Evolutionary conservation across 257 asterid genomes (phyloP), one percentile per base, ranked within the genome.

Genomic region (Mitragyna speciosa): DNA sequence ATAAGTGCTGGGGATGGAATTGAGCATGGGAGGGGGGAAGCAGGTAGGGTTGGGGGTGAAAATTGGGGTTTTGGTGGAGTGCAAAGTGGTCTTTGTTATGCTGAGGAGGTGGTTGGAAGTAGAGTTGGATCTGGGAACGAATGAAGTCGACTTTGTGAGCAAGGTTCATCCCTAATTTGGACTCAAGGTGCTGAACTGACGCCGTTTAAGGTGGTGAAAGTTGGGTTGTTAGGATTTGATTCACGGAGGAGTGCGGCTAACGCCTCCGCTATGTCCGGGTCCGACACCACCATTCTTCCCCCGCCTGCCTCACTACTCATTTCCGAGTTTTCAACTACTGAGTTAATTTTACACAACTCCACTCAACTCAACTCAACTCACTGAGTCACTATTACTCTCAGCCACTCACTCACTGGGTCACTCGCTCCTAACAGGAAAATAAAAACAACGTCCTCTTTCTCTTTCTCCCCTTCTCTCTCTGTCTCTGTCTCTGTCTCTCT

Each of bases 111-210:
- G 83, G 81, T 24, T 64, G 88, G 59, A 89, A 79, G 85, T 89
- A 82, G 73, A 82, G 83, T 77, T 89, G 93, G 92, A 93, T 93
- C 87, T 88, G 92, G 69, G 72, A 77, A 12, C 88, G 87, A 72
- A 93, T 90, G 67, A 93, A 90, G 86, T 93, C 97, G 77, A 90
- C 66, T 73, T 85, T 91, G 80, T 87, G 88, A 79, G 84, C 65
- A 24, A 91, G 87, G 80, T 80, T 82, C n/a, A 90, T 80, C 51
- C 96, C 96, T 77, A 89, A 80, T 81, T 88, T 89, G 19, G 92
- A 75, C 76, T 91, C 88, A 39, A 93, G 92, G 82, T 89, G 92
- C 79, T 86, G 91, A 85, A 93, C 92, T n/a, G 90, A 93, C 84
- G 86, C 82, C 92, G 92, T 81, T 83, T 10, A 90, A 77, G 52